A percentile compares a stretch with the other conserved stretches of the same genome.
Evolutionary conservation across 148 eudicot genomes (phyloP).

Genomic region (Camellia sinensis): DNA sequence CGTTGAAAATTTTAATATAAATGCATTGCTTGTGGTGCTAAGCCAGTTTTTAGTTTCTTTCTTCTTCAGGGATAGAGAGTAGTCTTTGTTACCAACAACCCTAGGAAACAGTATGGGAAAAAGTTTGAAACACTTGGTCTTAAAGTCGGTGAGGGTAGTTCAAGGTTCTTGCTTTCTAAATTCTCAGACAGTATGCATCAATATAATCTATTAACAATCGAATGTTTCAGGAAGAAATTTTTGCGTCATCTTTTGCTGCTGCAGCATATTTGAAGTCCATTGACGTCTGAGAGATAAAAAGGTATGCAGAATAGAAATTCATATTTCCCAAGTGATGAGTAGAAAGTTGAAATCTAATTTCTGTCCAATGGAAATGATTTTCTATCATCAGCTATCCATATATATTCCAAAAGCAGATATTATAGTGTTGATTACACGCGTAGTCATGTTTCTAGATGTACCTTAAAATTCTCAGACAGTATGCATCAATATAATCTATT

Average conservation of each 20-base stretch:
- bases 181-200: background rate
- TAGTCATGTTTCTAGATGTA: background rate
- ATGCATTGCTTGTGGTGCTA: constrained; percentile 2
- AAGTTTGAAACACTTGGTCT: constrained; percentile 96
- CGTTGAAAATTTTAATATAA: background rate
- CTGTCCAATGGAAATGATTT: background rate
- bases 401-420: background rate
- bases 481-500: constrained; percentile 14
- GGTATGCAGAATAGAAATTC: constrained; percentile 34
- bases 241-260: constrained; percentile 97
- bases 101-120: constrained; percentile 93
- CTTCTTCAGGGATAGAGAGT: constrained; percentile 79
- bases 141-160: constrained; percentile 71
- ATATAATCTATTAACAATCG: constrained; percentile 13
- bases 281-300: constrained; percentile 83
- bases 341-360: background rate
- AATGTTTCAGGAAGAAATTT: constrained; percentile 87
- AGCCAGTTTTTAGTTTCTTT: constrained; percentile 6
- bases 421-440: background rate
- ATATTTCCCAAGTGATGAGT: background rate
- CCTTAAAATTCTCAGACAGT: background rate
- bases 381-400: background rate
- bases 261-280: constrained; percentile 90
- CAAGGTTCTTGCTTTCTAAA: constrained; percentile 12
- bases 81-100: constrained; percentile 96